A percentile compares a stretch with the other conserved stretches of the same genome.
Evolutionary conservation across 176 grass and related monocot species (phyloP).

Genomic region (Hsuehochloa calcarea): DNA sequence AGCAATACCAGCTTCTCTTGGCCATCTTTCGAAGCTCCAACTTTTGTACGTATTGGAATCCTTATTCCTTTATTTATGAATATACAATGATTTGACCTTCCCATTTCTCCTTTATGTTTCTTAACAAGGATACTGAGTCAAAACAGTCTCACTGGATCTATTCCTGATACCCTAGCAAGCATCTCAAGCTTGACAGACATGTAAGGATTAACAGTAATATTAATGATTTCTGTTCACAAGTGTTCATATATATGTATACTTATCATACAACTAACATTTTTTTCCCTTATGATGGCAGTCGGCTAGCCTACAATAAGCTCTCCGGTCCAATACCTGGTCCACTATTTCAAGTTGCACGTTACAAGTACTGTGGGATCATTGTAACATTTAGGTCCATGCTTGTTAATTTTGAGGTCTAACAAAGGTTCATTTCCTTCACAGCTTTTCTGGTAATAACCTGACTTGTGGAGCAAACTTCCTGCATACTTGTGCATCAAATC

Average conservation of each 20-base stretch:
- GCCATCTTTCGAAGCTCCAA: constrained; percentile 64
- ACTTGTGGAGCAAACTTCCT: constrained; percentile 76
- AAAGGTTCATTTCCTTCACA: constrained; percentile 48
- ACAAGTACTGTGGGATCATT: constrained; percentile 69
- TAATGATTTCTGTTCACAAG: constrained; percentile 15
- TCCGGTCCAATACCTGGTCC: constrained; percentile 76
- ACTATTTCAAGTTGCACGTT: constrained; percentile 88
- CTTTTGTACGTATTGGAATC: constrained; percentile 60
- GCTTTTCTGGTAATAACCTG: constrained; percentile 91
- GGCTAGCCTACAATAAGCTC: constrained; percentile 84
- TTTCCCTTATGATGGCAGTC: constrained; percentile 50
- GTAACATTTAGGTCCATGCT: constrained; percentile 1
- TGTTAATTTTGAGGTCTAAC: constrained; percentile 28
- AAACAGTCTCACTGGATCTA: constrained; percentile 73
- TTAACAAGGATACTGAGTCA: constrained; percentile 80
- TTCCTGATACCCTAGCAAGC: constrained; percentile 63
- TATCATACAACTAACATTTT: constrained; percentile 31
- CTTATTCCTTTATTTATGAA: constrained; percentile 14
- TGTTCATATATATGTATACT: neutral
- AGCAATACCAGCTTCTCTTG: constrained; percentile 80
- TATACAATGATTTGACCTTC: constrained; percentile 13
- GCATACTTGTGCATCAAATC: constrained; percentile 63
- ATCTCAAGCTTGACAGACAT: constrained; percentile 78
- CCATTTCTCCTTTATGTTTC: constrained; percentile 1
- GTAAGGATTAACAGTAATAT: constrained; percentile 52